Percentiles rank a stretch among this genome's conserved stretches.
Evolutionary conservation across 495 filamentous ascomycete species (phyloP).

Genomic region (Penicillium roqueforti): DNA sequence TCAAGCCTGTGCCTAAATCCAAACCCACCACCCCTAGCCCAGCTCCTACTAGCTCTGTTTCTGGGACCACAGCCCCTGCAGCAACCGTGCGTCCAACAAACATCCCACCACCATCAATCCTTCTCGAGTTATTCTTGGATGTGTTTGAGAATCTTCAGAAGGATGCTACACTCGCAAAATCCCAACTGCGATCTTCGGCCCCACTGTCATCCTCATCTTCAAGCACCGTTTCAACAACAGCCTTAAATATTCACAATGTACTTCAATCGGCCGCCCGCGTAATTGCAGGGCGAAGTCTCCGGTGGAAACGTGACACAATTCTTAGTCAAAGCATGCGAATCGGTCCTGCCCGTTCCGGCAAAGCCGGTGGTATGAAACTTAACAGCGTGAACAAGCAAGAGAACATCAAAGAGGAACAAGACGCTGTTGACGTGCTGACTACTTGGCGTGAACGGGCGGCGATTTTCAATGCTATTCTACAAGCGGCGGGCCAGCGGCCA

Average conservation of each 20-base stretch:
- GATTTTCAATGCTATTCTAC: slow-evolving; percentile 39
- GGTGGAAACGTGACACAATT: slow-evolving; percentile 85
- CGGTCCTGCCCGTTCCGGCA: slow-evolving; percentile 61
- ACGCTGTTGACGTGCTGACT: slow-evolving; percentile 71
- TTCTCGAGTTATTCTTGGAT: slow-evolving; percentile 69
- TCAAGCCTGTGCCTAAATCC: slow-evolving; percentile 11
- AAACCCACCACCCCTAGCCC: slow-evolving; percentile 3
- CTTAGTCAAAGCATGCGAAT: slow-evolving; percentile 89
- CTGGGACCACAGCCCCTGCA: slow-evolving; percentile 8
- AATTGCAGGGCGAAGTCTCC: slow-evolving; percentile 76
- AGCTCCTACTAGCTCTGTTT: slow-evolving; percentile 14
- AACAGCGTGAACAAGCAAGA: slow-evolving; percentile 76
- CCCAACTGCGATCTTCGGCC: slow-evolving; percentile 3
- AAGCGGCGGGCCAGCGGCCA: slow-evolving; percentile 32
- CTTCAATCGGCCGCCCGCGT: slow-evolving; percentile 69
- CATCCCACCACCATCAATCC: slow-evolving; percentile 79
- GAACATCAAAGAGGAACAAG: slow-evolving; percentile 76
- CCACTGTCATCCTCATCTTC: background rate
- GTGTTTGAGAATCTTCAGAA: slow-evolving; percentile 51
- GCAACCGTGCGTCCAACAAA: slow-evolving; percentile 67
- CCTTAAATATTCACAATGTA: slow-evolving; percentile 47
- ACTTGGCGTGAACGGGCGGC: slow-evolving; percentile 57
- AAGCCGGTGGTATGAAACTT: slow-evolving; percentile 81
- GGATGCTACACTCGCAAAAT: slow-evolving; percentile 30
- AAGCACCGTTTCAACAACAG: background rate